phyloP scores from a whole-genome alignment of 1,284 basidiomycete genomes.

The Albatrellus sp. region DNA sequence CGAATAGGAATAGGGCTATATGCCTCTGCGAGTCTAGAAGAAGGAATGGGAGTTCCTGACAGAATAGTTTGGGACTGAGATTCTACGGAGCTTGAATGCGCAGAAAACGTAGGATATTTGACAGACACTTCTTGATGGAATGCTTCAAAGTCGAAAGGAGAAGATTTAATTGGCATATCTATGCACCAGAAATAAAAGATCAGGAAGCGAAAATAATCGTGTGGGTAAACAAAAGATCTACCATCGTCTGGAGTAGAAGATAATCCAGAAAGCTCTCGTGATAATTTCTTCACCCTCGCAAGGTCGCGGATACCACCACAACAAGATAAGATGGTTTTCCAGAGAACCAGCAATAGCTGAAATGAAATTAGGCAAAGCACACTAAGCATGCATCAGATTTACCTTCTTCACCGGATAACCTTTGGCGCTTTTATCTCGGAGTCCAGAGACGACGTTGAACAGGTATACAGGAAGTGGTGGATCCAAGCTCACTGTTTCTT shows the following conservation, averaged over 20 bases:
- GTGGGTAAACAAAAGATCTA: slow-evolving; percentile 13
- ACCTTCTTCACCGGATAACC: slow-evolving; percentile 97
- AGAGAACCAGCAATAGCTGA: slow-evolving; percentile 86
- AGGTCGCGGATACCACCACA: slow-evolving; percentile 89
- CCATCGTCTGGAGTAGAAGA: slow-evolving; percentile 53
- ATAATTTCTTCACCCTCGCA: slow-evolving; percentile 71
- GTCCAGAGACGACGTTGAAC: slow-evolving; percentile 77
- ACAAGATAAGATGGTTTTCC: slow-evolving; percentile 91
- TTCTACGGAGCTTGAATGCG: slow-evolving; percentile 13
- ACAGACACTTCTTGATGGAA: slow-evolving; percentile 84
- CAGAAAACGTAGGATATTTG: slow-evolving; percentile 88
- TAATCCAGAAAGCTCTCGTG: slow-evolving; percentile 73
- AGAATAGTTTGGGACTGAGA: slow-evolving; percentile 11
- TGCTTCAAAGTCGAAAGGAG: slow-evolving; percentile 77
- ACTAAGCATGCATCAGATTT: slow-evolving; percentile 4
- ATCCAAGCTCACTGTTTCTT: slow-evolving; percentile 74
- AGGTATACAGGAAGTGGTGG: slow-evolving; percentile 91
- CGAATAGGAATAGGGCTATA: slow-evolving; percentile 88
- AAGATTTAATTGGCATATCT: slow-evolving; percentile 63
- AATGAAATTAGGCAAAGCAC: slow-evolving; percentile 5
- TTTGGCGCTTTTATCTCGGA: slow-evolving; percentile 90
- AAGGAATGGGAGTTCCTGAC: slow-evolving; percentile 13
- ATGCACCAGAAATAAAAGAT: slow-evolving; percentile 4
- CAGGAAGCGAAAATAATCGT: slow-evolving; percentile 1
- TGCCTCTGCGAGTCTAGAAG: slow-evolving; percentile 72